A percentile compares a stretch with the other conserved stretches of the same genome.
Conservation (phyloP, 139 green algal species). For the Coelastrella sp. region DNA sequence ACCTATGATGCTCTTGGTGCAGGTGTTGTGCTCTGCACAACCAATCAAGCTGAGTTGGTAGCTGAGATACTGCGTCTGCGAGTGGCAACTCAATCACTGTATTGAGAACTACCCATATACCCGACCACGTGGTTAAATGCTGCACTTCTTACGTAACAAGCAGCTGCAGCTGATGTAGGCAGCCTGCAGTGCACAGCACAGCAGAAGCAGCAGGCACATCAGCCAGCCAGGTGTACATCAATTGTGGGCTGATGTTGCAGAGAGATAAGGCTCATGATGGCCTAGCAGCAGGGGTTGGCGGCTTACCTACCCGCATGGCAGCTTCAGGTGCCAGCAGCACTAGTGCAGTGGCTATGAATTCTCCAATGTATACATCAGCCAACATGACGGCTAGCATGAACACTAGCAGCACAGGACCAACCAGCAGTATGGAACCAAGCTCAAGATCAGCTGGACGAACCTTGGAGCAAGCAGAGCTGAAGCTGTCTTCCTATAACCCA, state of each 20-base stretch:
- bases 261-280: background rate
- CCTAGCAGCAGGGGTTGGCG: constrained; percentile 14
- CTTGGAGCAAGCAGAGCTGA: background rate
- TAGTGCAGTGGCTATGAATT: constrained; percentile 20
- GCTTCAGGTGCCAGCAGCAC: constrained; percentile 32
- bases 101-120: too few relatives aligned
- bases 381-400: background rate
- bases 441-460: background rate
- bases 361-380: constrained; percentile 1
- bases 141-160: too few relatives aligned
- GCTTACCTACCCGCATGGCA: constrained; percentile 24
- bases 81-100: too few relatives aligned
- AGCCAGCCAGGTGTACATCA: background rate
- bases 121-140: too few relatives aligned
- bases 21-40: too few relatives aligned
- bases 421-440: constrained; percentile 12
- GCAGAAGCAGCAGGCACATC: too few relatives aligned
- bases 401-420: constrained; percentile 22
- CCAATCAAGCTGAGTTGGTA: too few relatives aligned
- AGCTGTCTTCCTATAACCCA: constrained; percentile 36
- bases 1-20: too few relatives aligned
- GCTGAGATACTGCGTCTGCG: too few relatives aligned
- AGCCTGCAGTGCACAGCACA: too few relatives aligned
- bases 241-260: background rate
- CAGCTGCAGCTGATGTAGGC: too few relatives aligned